Base-by-base conservation (phyloP, 1,284 basidiomycete genomes). In the Ustilago bromivora region DNA sequence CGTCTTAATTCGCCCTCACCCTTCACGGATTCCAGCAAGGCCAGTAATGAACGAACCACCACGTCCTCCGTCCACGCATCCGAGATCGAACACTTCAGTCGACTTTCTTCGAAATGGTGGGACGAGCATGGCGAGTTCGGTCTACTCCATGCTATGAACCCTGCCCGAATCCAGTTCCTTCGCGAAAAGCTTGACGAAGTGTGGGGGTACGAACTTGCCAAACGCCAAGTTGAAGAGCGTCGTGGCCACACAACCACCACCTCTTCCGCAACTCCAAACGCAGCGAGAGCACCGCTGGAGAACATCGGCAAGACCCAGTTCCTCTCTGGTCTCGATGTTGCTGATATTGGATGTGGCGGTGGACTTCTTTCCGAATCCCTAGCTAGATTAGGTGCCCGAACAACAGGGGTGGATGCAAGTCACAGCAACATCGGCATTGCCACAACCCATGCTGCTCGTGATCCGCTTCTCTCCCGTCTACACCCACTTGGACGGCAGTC, bases 131-230 rank as follows among this genome's bases (percentile, higher is more conserved):
- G 96, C 79, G 96, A 98, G 86, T 97, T 98, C 83, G 90, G 89
- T 2, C 88, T 96, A 43, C 88, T 99, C 38, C 97, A 99, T 86
- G 91, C 91, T 82, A 98, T 99, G 96, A 99, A 99, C 87, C 94
- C 95, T 0, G 90, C 92, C 12, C 89, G 97, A 40, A 90, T 96
- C 80, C 90, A 91, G 65, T 98, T 95, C 85, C 89, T 99, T 23
- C 90, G 92, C 32, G 90, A 95, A 74, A 96, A 96, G 86, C 85
- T 86, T n/a, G 62, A 80, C 15, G 84, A 85, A 56, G 79, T 83
- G 11, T 73, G 71, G 61, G 79, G 71, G 11, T 86, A 82, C 77
- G 83, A 86, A 35, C 63, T 69, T 5, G 82, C 84, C 10, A 34
- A 65, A 17, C 62, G 47, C 5, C 76, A 79, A 32, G 73, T 77